A percentile compares a stretch with the other conserved stretches of the same genome.
phyloP scores from a whole-genome alignment of 129 eudicot species.

The Deinandra increscens region DNA sequence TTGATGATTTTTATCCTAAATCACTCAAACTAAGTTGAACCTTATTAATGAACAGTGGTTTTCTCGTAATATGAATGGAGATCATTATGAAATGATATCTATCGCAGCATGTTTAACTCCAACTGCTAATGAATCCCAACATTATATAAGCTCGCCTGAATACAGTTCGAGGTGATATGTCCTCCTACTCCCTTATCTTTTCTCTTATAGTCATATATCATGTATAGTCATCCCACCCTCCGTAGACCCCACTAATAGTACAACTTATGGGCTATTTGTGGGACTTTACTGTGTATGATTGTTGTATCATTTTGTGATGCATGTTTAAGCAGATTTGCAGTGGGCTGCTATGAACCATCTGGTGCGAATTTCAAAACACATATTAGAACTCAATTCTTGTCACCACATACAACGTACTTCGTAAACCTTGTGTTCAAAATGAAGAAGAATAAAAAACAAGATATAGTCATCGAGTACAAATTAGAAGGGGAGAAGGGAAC shows the following conservation, averaged over 20 bases:
- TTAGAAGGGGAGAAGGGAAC: neutral
- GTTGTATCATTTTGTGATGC: too few species aligned
- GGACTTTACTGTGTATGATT: too few species aligned
- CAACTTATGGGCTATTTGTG: too few species aligned
- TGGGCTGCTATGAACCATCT: neutral
- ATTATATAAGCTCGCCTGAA: neutral
- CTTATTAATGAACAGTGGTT: constrained; percentile 4
- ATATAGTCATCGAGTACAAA: neutral
- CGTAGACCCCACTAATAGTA: too few species aligned
- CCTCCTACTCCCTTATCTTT: too few species aligned
- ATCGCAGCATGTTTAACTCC: neutral
- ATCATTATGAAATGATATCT: constrained; percentile 9
- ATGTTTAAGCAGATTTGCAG: too few species aligned
- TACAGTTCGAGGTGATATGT: constrained; percentile 1
- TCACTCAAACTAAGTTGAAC: neutral
- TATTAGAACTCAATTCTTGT: constrained; percentile 11
- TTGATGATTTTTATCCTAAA: neutral
- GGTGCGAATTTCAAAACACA: neutral
- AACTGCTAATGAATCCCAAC: neutral
- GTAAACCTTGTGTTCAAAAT: constrained; percentile 4
- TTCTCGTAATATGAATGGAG: neutral
- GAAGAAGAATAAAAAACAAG: neutral
- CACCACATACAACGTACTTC: neutral
- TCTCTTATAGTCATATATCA: too few species aligned
- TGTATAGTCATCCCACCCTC: too few species aligned